A percentile compares a stretch with the other conserved stretches of the same genome.
Evolutionary conservation across 352 stramenopile genomes (phyloP).

Genomic region (Phytophthora megakarya): DNA sequence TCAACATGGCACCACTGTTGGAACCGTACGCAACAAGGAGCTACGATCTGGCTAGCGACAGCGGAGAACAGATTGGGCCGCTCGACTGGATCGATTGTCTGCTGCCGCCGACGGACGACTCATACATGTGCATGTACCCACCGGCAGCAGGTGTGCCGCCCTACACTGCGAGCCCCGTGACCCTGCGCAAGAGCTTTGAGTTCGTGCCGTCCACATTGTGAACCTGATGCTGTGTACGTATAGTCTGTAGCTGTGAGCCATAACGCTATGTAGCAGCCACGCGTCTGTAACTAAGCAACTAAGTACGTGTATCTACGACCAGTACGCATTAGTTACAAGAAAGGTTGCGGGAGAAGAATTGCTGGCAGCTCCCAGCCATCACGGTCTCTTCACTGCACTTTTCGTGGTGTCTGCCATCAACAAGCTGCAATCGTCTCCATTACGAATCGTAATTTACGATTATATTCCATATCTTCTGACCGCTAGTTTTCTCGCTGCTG

Average conservation of each 20-base stretch:
- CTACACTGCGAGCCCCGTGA: constrained; percentile 19
- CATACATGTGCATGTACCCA: constrained; percentile 50
- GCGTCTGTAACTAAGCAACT: constrained; percentile 32
- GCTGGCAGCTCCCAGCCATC: neutral
- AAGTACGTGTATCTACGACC: constrained; percentile 24
- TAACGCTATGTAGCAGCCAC: constrained; percentile 13
- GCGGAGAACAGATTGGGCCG: constrained; percentile 36
- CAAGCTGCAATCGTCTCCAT: neutral
- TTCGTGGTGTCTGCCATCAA: neutral
- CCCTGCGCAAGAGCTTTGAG: constrained; percentile 40
- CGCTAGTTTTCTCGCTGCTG: constrained; percentile 13
- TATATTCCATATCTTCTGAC: constrained; percentile 15
- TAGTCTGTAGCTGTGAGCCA: constrained; percentile 22
- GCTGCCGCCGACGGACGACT: constrained; percentile 45
- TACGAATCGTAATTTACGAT: no score
- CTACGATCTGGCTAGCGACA: constrained; percentile 8
- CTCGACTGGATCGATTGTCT: constrained; percentile 68
- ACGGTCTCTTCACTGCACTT: constrained; percentile 14
- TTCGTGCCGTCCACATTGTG: constrained; percentile 38
- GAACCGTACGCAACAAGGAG: constrained; percentile 19
- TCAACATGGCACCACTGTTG: constrained; percentile 18
- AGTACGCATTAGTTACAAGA: neutral
- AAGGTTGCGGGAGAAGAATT: constrained; percentile 15
- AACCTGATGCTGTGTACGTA: constrained; percentile 15
- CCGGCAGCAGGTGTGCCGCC: constrained; percentile 14